phyloP scores from a whole-genome alignment of 768 basidiomycete species.

The Krasilnikovozyma curviuscula region DNA sequence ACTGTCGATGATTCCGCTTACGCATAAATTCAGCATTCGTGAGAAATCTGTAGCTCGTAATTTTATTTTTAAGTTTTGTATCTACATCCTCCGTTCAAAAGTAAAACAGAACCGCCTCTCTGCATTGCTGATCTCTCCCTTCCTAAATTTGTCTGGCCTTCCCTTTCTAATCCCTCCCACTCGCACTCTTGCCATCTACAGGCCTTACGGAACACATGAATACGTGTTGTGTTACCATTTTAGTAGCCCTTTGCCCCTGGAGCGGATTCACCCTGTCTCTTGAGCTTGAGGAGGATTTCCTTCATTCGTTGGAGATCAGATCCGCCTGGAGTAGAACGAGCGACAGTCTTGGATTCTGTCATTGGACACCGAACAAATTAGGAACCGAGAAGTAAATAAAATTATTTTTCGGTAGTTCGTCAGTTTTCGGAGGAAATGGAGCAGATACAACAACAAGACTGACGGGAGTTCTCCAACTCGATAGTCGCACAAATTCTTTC shows the following conservation, averaged over 20 bases:
- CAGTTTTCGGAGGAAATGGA: neutral
- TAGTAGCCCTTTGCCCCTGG: slow-evolving; percentile 87
- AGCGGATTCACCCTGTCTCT: slow-evolving; percentile 73
- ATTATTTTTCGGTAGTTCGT: neutral
- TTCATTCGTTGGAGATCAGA: slow-evolving; percentile 79
- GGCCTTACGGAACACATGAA: no score
- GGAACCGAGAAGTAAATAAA: neutral
- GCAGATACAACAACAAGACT: slow-evolving; percentile 7
- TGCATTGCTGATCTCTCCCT: no score
- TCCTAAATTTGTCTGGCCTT: no score
- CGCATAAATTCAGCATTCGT: no score
- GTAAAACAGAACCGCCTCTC: no score
- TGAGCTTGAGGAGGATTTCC: slow-evolving; percentile 73
- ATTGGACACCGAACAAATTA: neutral
- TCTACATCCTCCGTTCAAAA: no score
- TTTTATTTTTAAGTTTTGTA: no score
- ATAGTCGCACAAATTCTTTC: slow-evolving; percentile 69
- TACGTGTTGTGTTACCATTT: no score
- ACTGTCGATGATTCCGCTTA: no score
- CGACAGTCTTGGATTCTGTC: slow-evolving; percentile 70
- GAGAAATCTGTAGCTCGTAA: no score
- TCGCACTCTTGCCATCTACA: no score
- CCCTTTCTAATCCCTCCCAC: no score
- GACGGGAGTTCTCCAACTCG: slow-evolving; percentile 74
- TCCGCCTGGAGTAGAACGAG: slow-evolving; percentile 65